These are phyloP conservation scores for Kewa caespitosa DNA, from an alignment of 179 eudicot genomes.

Conservation along the genomic window DNA sequence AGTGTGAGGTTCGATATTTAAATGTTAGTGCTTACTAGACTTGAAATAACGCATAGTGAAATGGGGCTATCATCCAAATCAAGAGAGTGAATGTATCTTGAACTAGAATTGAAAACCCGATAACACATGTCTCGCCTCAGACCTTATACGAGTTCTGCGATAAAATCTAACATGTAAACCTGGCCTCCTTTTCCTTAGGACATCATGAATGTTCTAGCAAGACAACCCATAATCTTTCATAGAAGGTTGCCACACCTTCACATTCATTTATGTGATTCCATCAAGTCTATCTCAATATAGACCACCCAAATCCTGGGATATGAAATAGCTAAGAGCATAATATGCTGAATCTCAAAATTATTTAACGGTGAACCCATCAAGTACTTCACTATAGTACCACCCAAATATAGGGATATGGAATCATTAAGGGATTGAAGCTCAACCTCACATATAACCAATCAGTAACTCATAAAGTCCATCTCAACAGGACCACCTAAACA, in stretches of 20 bases:
- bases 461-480: neutral
- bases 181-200: neutral
- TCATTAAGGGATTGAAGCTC: no score
- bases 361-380: neutral
- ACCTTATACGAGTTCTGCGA: neutral
- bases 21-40: neutral
- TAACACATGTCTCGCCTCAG: neutral
- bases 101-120: neutral
- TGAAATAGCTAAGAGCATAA: neutral
- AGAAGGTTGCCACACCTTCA: neutral
- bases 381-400: neutral
- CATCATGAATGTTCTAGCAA: neutral
- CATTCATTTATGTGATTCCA: neutral
- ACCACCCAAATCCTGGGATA: neutral
- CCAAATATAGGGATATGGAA: neutral
- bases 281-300: neutral
- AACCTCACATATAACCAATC: no score
- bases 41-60: neutral
- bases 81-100: neutral
- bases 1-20: neutral
- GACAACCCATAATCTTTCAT: neutral
- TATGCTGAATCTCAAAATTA: neutral
- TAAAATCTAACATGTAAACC: neutral
- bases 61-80: neutral
- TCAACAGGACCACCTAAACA: neutral